Base-by-base conservation (phyloP, 257 asterid genomes). In the Penstemon barbatus region DNA sequence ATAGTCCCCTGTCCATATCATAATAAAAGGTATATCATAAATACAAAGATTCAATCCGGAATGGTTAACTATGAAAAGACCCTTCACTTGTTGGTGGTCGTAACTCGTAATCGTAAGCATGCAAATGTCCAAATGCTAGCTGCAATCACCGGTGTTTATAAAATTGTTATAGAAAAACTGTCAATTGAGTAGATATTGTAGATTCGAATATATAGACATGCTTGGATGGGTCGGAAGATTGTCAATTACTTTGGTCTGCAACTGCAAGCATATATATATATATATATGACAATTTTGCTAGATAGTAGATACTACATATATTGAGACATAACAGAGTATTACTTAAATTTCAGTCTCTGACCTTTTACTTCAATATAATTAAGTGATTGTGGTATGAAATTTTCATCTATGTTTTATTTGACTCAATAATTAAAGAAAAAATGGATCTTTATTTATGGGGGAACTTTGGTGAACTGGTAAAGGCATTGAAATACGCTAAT, bases 71-170 rank as follows among this genome's bases (percentile, higher is more conserved):
- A 61, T 41, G 5, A 11, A 0, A 45, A 42, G 41, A 53, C 18
- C 46, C 64, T 40, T 45, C 52, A 11, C 38, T 60, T 68, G 5
- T 69, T 78, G 77, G 57, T 70, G 71, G 74, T 73, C 36, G 78
- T 63, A 72, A 25, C 2, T 2, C 1, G 33, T 19, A n/a, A n/a
- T 2, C 1, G 33, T 25, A 1, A 45, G 72, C 60, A 39, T 58
- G 63, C 61, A 70, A 46, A 73, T 60, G 68, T 59, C 74, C 76
- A 61, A 73, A 69, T 70, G 77, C 71, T 78, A 25, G 33, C 33
- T 25, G 79, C 68, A 74, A 76, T 78, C 76, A 69, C 69, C 46
- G 39, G 13, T 4, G 6, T 40, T 42, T 43, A 15, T 15, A 15
- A 0, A 8, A 38, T 12, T 45, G 41, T 65, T 25, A 13, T 50